phyloP scores from a whole-genome alignment of 1,284 basidiomycete genomes.

The Ustilago loliicola region DNA sequence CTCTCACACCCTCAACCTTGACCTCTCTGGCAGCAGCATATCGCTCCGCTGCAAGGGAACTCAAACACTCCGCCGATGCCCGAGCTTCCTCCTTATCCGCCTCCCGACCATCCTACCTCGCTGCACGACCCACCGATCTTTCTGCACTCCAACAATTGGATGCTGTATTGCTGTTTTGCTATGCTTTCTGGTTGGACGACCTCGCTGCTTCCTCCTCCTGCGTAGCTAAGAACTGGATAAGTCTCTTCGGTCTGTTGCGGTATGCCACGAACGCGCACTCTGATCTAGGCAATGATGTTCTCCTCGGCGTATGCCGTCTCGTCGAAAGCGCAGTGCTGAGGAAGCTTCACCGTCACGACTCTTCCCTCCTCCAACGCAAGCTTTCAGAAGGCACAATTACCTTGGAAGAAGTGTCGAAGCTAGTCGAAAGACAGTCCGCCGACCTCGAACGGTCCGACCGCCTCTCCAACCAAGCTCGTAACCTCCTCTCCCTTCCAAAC shows the following conservation, averaged over 20 bases:
- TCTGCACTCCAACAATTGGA: conserved; percentile 72
- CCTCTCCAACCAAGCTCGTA: conserved; percentile 10
- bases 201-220: conserved; percentile 11
- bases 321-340: conserved; percentile 52
- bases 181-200: conserved; percentile 74
- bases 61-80: conserved; percentile 70
- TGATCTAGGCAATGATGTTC: conserved; percentile 34
- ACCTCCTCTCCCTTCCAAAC: conserved; percentile 10
- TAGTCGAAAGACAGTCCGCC: conserved; percentile 2
- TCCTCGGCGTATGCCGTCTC: conserved; percentile 51
- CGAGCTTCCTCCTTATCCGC: conserved; percentile 14
- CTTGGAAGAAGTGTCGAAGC: not conserved
- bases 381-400: not conserved
- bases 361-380: conserved; percentile 12
- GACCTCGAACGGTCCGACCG: conserved; percentile 33
- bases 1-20: conserved; percentile 2
- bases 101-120: conserved; percentile 26
- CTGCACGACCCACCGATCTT: conserved; percentile 55
- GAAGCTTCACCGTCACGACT: conserved; percentile 45
- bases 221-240: conserved; percentile 50
- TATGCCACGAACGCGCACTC: conserved; percentile 47
- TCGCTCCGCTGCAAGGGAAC: conserved; percentile 56
- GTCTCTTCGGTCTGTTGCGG: conserved; percentile 45
- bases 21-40: conserved; percentile 26
- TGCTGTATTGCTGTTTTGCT: conserved; percentile 73